Evolutionary conservation across 2,329 filamentous ascomycete genomes (phyloP), one percentile per base, ranked within the genome.

Genomic region (Claviceps maximensis): DNA sequence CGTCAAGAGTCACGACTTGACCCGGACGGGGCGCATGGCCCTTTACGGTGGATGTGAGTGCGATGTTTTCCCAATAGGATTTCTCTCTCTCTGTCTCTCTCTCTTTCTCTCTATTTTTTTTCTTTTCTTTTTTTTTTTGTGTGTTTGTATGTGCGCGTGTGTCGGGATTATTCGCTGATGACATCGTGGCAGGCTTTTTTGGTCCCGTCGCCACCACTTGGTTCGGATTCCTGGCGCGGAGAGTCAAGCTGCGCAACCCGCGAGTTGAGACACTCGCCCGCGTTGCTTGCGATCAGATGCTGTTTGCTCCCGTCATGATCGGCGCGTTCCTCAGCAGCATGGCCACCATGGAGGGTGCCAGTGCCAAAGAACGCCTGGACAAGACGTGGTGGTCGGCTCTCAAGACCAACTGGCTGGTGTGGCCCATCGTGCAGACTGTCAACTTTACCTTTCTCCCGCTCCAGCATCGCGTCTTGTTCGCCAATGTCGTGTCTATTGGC

Each of bases 381-480:
- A 81, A 77, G 62, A 85, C 79, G 55, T 96, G 89, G 71, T 68
- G 71, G 59, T 75, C 79, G 13, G 86, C 87, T 33, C 78, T 95
- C 63, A 78, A 78, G 67, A 84, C 87, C 66, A 96, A 95, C 73
- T 89, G 88, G 77, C 79, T 88, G 73, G 69, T 96, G 53, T 96
- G 90, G 90, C 90, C 90, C 3, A 74, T 76, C 57, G 88, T 94
- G 53, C 90, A 96, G 73, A 74, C 84, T 52, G 76, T 84, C 63
- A 96, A 96, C 74, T 96, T 96, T 72, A 85, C 86, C 63, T 78
- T 93, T 58, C 79, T 95, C 57, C 90, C 90, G 49, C 74, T 94
- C 57, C 80, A 94, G 65, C 83, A 91, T 69, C 79, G 89, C 55
- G 80, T 96, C 44, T 72, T 95, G 61, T 84, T 95, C 56, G 90